Base-by-base conservation (phyloP, 192 early-diverging fungal species). In the Spinellus fusiger region DNA sequence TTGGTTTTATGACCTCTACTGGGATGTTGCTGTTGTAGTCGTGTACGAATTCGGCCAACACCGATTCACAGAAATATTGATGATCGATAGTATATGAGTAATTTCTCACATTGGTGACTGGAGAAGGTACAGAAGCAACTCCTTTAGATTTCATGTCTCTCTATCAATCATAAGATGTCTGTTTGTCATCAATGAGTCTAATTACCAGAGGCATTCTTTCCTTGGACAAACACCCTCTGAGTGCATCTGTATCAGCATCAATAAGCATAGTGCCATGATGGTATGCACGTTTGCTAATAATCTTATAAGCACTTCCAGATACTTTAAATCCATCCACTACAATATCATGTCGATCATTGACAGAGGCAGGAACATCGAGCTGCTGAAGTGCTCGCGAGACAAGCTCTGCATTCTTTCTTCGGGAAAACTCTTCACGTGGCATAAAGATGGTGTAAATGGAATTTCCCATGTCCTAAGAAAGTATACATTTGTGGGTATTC, bases 251-350 rank as follows among this genome's bases (percentile, higher is more conserved):
- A 71, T 98, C 89, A 6, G 93, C 77, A 62, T 94, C 85, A 54
- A 99, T 96, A 35, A 99, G 74, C 97, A 99, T 96, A 5, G 97
- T 99, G 46, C 97, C 97, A 69, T 99, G 97, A 69, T 96, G 94
- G 66, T 95, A 96, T 2, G 95, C 90, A 53, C 89, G 69, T 6
- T 70, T 54, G 56, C 80, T 84, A 52, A 89, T 93, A 51, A 99
- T 69, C 59, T 94, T 94, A 81, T 89, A 99, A 4, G 97, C 97
- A 49, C 88, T 91, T 32, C 97, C 97, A 28, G 94, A 95, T 25
- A 95, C 71, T 78, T 99, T 99, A 59, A 78, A 77, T 3, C 70
- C 83, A 44, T 90, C 86, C 2, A 98, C 81, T 1, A 86, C 85
- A 65, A 99, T 89, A 66, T 99, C 97, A 65, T 95, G 86, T 15